Evolutionary conservation across 495 filamentous ascomycete species (phyloP).

Genomic region (Tuber melanosporum): DNA sequence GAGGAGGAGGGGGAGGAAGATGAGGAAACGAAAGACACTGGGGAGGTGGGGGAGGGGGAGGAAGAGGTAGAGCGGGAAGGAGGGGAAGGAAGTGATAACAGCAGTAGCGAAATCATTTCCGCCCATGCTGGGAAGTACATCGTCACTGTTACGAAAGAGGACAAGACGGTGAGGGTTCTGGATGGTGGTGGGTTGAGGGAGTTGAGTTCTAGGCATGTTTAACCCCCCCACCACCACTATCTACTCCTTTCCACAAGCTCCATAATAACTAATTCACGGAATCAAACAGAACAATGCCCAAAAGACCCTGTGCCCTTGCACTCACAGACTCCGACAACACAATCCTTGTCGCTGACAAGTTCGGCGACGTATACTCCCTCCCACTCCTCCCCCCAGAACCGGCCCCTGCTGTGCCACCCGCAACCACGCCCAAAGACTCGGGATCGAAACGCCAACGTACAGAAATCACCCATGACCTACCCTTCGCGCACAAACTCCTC

Average conservation of each 20-base stretch:
- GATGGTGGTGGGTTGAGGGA: conserved; percentile 54
- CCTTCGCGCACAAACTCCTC: conserved; percentile 66
- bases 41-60: conserved; percentile 21
- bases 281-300: conserved; percentile 67
- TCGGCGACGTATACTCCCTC: conserved; percentile 89
- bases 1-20: conserved; percentile 6
- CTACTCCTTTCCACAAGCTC: not conserved
- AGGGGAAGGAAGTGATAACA: conserved; percentile 9
- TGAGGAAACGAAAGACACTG: conserved; percentile 15
- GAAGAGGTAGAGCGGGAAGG: conserved; percentile 19
- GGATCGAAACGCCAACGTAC: conserved; percentile 35
- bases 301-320: conserved; percentile 69
- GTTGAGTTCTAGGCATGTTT: conserved; percentile 64
- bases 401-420: conserved; percentile 52
- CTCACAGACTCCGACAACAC: conserved; percentile 60
- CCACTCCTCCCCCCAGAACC: conserved; percentile 56
- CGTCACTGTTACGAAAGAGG: conserved; percentile 73
- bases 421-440: conserved; percentile 23
- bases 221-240: not conserved
- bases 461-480: conserved; percentile 46
- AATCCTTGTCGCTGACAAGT: conserved; percentile 83
- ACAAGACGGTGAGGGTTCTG: conserved; percentile 85
- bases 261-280: not conserved
- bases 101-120: conserved; percentile 29
- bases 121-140: conserved; percentile 59